Conservation (phyloP, 192 early-diverging fungal genomes). For the Dimargaris xerosporica region DNA sequence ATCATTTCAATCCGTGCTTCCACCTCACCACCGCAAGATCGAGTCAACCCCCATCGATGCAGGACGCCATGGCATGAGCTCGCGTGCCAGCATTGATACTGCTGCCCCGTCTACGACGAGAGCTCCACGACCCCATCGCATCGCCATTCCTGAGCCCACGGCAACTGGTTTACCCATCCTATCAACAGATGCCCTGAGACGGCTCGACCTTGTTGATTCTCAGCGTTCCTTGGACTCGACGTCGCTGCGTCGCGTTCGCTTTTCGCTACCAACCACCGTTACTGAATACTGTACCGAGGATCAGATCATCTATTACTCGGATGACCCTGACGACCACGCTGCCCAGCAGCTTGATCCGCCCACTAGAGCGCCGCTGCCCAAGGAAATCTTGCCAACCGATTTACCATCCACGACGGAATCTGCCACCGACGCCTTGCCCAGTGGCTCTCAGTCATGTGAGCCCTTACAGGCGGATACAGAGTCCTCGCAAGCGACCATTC, state of each 20-base stretch:
- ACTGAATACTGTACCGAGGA: slow-evolving; percentile 29
- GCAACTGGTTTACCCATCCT: neutral
- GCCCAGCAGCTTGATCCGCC: slow-evolving; percentile 2
- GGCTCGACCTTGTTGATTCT: neutral
- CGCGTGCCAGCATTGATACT: neutral
- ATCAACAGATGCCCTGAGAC: neutral
- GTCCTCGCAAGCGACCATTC: neutral
- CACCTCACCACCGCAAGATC: neutral
- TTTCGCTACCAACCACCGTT: slow-evolving; percentile 34
- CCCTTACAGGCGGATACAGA: neutral
- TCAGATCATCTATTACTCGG: slow-evolving; percentile 18
- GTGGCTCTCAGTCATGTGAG: neutral
- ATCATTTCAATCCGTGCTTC: neutral
- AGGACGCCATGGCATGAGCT: neutral
- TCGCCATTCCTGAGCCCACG: neutral
- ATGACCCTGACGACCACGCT: slow-evolving; percentile 3
- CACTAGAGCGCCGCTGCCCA: neutral
- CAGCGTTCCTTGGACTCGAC: slow-evolving; percentile 18
- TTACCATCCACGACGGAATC: neutral
- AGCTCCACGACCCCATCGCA: neutral
- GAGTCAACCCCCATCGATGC: neutral
- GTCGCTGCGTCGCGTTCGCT: slow-evolving; percentile 27
- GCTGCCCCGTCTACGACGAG: neutral
- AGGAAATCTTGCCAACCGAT: neutral
- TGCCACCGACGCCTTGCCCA: neutral